These are phyloP conservation scores for Kurtzmaniella fragi DNA, from an alignment of 805 yeast genomes.

Conservation along the genomic window DNA sequence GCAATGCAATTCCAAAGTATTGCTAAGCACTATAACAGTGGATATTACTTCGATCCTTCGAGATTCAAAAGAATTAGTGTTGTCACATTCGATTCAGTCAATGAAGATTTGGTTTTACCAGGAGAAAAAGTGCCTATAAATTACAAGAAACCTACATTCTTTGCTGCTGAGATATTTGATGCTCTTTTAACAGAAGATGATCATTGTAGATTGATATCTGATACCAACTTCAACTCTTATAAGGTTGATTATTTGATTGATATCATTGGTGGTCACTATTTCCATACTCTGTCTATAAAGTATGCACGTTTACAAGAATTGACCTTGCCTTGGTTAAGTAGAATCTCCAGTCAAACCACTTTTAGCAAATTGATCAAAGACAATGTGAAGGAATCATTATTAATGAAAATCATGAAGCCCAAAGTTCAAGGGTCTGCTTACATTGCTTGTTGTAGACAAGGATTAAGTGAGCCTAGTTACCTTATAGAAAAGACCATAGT, in stretches of 20 bases:
- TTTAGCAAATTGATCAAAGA: slow-evolving; percentile 22
- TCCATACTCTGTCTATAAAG: slow-evolving; percentile 25
- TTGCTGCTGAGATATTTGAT: slow-evolving; percentile 33
- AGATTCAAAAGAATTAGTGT: slow-evolving; percentile 17
- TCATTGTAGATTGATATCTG: slow-evolving; percentile 15
- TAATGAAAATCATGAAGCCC: slow-evolving; percentile 33
- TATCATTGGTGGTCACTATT: slow-evolving; percentile 34
- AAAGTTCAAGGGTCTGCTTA: slow-evolving; percentile 25
- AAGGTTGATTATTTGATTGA: slow-evolving; percentile 35
- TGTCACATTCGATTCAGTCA: slow-evolving; percentile 28
- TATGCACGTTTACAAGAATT: slow-evolving; percentile 24
- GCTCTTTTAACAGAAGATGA: slow-evolving; percentile 21
- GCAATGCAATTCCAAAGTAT: slow-evolving; percentile 11
- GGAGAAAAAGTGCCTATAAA: slow-evolving; percentile 29
- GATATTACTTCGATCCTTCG: slow-evolving; percentile 17
- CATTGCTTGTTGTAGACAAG: slow-evolving; percentile 32
- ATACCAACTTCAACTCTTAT: slow-evolving; percentile 17
- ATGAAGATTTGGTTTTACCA: slow-evolving; percentile 29
- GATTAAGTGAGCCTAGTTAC: slow-evolving; percentile 27
- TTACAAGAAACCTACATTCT: slow-evolving; percentile 33
- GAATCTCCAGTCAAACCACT: slow-evolving; percentile 8
- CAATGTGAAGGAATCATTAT: slow-evolving; percentile 24
- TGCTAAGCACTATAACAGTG: slow-evolving; percentile 12
- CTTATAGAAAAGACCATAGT: slow-evolving; percentile 23
- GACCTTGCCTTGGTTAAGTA: slow-evolving; percentile 22